Base-by-base conservation (phyloP, 805 yeast species). In the Lipomyces anomalus region DNA sequence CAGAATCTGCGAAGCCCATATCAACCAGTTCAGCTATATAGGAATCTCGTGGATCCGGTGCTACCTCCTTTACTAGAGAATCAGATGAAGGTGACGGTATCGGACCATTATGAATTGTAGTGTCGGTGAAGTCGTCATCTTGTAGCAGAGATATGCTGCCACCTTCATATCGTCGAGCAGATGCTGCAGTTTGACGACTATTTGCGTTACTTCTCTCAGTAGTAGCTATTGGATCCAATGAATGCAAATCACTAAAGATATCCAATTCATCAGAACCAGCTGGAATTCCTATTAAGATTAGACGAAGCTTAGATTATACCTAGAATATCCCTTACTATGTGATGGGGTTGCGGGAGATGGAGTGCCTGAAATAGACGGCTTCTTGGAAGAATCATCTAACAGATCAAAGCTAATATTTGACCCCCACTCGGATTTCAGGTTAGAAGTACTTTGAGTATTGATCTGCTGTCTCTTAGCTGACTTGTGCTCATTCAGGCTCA, bases 1-100 rank as follows among this genome's bases (percentile, higher is more conserved):
- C 75, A 1, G 76, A 79, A 1, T 74, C 66, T 1, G 81, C 63
- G 57, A 86, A 86, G 2, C 95, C 95, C 78, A 86, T 86, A 48
- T 85, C 92, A 2, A 84, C 64, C 35, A 85, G 67, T 54, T 79
- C 84, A 0, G 90, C 90, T 16, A 84, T 59, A 1, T 78, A 70
- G 23, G 47, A 48, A 35, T 58, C 62, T 16, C 55, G 22, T 2
- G 52, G 55, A 24, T 57, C 49, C 30, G 29, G 22, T 39, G 21
- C 7, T n/a, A 32, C 39, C 16, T 22, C 22, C 36, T n/a, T 24
- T 18, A 28, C 30, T 26, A 13, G 30, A 9, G 30, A 26, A 26
- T 9, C 13, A 9, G 30, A 26, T 13, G 30, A n/a, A n/a, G n/a
- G n/a, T n/a, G n/a, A n/a, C n/a, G n/a, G n/a, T n/a, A n/a, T n/a